These are phyloP conservation scores for Elsinoe fawcettii DNA, from an alignment of 2,329 filamentous ascomycete genomes.

Conservation along the genomic window DNA sequence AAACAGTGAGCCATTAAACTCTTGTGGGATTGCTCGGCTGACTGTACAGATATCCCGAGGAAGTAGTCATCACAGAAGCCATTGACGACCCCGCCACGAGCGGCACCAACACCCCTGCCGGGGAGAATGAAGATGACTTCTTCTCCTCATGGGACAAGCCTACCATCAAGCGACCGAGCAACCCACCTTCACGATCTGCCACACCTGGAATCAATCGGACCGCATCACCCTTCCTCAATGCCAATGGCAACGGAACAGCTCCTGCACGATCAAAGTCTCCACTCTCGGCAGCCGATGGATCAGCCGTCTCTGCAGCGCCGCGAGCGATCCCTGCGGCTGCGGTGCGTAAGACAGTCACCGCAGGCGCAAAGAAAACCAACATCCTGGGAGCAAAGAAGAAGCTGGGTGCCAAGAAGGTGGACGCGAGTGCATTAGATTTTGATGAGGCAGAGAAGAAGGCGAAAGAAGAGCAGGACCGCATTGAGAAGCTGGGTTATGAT, in stretches of 20 bases:
- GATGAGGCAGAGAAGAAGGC: slow-evolving; percentile 96
- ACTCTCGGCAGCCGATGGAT: slow-evolving; percentile 50
- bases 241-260: slow-evolving; percentile 55
- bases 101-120: slow-evolving; percentile 66
- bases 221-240: slow-evolving; percentile 81
- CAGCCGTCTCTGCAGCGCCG: slow-evolving; percentile 44
- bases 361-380: slow-evolving; percentile 54
- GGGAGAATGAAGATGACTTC: slow-evolving; percentile 83
- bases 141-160: slow-evolving; percentile 99
- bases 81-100: slow-evolving; percentile 52
- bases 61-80: slow-evolving; percentile 76
- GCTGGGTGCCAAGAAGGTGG: slow-evolving; percentile 64
- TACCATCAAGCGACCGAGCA: slow-evolving; percentile 89
- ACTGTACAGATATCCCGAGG: slow-evolving; percentile 62
- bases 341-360: slow-evolving; percentile 64
- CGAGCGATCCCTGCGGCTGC: slow-evolving; percentile 70
- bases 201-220: slow-evolving; percentile 79
- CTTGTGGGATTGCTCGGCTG: slow-evolving; percentile 19
- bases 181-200: slow-evolving; percentile 79
- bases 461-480: slow-evolving; percentile 92
- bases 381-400: slow-evolving; percentile 65
- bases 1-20: slow-evolving; percentile 57
- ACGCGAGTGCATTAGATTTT: slow-evolving; percentile 72
- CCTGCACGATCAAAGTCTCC: slow-evolving; percentile 73
- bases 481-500: slow-evolving; percentile 91